These are phyloP conservation scores for Ehretia macrophylla DNA, from an alignment of 257 asterid species.

Conservation along the genomic window DNA sequence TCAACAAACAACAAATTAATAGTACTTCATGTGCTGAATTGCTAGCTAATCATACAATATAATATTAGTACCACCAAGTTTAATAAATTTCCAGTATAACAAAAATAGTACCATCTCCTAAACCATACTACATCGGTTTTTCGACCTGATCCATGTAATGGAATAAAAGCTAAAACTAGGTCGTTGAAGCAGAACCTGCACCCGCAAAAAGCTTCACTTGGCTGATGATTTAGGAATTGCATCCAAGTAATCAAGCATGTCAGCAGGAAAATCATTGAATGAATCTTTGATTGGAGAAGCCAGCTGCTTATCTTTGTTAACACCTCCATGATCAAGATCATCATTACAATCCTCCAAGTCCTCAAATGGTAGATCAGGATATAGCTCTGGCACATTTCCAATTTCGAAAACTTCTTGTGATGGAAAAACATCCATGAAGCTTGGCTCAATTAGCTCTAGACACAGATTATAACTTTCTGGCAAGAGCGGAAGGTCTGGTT, in stretches of 20 bases:
- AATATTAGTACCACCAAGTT: too few relatives aligned
- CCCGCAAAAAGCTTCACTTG: background rate
- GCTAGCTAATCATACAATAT: too few relatives aligned
- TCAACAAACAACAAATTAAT: too few relatives aligned
- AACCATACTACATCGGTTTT: too few relatives aligned
- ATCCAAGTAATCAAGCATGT: conserved; percentile 17
- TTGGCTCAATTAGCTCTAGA: conserved; percentile 3
- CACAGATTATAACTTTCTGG: conserved; percentile 12
- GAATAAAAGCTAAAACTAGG: too few relatives aligned
- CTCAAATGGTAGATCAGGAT: conserved; percentile 5
- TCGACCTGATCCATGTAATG: too few relatives aligned
- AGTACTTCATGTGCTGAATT: too few relatives aligned
- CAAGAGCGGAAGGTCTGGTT: background rate
- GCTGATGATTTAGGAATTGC: background rate
- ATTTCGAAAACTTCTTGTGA: conserved; percentile 11
- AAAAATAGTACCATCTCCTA: too few relatives aligned
- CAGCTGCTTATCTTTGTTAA: conserved; percentile 1
- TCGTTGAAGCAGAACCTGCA: too few relatives aligned
- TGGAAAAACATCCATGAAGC: conserved; percentile 8
- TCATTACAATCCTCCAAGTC: conserved; percentile 3
- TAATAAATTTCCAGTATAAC: too few relatives aligned
- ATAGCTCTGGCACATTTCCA: background rate
- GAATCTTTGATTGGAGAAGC: conserved; percentile 3
- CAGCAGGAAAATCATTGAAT: conserved; percentile 21
- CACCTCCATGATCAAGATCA: background rate